Evolutionary conservation across 169 alveolate species (phyloP), one percentile per base, ranked within the genome.

Genomic region (Cryptosporidium andersoni): DNA sequence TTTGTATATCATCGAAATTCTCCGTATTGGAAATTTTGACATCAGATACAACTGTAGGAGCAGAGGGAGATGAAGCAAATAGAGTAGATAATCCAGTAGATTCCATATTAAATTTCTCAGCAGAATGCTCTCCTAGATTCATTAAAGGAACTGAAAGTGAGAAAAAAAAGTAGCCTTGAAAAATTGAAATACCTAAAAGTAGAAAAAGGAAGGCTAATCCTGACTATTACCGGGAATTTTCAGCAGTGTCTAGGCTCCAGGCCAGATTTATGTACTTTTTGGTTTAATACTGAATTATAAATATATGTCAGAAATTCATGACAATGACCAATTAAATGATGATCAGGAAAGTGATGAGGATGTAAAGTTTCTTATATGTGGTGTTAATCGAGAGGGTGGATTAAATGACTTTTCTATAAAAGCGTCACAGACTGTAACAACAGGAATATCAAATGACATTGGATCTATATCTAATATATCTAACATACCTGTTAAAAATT

Each of bases 321-420:
- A 25, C 25, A 25, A 25, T 25, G 25, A 0, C 0, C 25, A 25
- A 25, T 25, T 25, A 25, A 66, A 66, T 8, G 58, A 11, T 16
- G 12, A 37, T 67, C 58, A 67, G 48, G 66, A 53, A 36, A 39
- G 45, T 2, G 82, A 67, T 12, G 82, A 67, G 1, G 82, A 67
- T 53, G 66, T 67, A 3, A 67, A 45, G 1, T 67, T 67, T 39
- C 42, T 67, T 42, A 67, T 67, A 14, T 52, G 65, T 25, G 82
- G 82, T 3, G 82, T 65, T 39, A 40, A 67, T 37, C 66, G 55
- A 14, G 82, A 67, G 14, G 48, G 66, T 11, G 66, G 43, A 11
- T 52, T 56, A 14, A 52, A 52, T 1, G 82, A 67, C 14, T 67
- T 67, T 52, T 67, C 82, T n/a, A 39, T 25, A 25, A 25, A 25